Evolutionary conservation across 2,329 filamentous ascomycete species (phyloP), one percentile per base, ranked within the genome.

Genomic region (Arachnopeziza araneosa): DNA sequence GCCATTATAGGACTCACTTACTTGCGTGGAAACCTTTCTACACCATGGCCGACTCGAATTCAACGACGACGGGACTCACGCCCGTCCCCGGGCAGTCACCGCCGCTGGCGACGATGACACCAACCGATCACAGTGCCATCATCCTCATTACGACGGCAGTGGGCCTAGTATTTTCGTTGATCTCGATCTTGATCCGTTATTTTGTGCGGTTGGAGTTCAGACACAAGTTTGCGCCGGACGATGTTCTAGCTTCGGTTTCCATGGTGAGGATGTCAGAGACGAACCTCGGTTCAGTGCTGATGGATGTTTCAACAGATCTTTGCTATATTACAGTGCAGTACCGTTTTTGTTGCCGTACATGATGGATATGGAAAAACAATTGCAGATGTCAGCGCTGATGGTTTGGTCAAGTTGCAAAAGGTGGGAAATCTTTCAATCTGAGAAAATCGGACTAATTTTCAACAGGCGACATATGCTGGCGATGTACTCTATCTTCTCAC

Each of bases 401-500:
- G 58, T 24, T 49, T 60, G n/a, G 8, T 54, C 1, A 36, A 30
- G 19, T 52, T 62, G 50, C 60, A 62, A 22, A 60, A 62, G 55
- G 60, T 60, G 55, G 9, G 19, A 14, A 19, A 32, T 23, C 50
- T 23, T 22, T 19, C 14, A 10, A 10, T 22, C 44, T 2, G 52
- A n/a, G n/a, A 24, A 30, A 22, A 5, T 50, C 36, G 17, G 36
- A 17, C 19, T 32, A 60, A 2, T 58, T 12, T 19, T 19, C 30
- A 22, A 5, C 55, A 77, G 74, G 68, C 69, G 21, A 68, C 74
- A 36, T 75, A 75, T 58, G 67, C 72, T 50, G 72, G 73, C 60
- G 75, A 80, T 60, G 67, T 78, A n/a, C 69, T 80, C 57, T 77
- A 75, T 56, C 63, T 80, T 50, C 50, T 77, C 32, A 68, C 71